Evolutionary conservation across 2,329 filamentous ascomycete genomes (phyloP).

Genomic region (Blastomyces gilchristii): DNA sequence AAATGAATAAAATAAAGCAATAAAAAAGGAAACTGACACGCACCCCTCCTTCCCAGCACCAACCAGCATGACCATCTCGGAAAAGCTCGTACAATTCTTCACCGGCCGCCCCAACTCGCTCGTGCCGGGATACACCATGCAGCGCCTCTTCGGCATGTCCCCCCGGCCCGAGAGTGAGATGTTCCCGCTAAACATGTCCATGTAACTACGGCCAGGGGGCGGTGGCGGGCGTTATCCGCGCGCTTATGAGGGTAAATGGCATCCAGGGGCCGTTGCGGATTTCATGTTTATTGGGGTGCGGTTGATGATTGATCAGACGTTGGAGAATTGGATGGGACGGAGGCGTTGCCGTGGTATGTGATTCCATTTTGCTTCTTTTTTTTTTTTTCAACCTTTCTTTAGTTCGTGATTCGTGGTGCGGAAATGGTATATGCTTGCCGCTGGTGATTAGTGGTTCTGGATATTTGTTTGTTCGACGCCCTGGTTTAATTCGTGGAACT

Average conservation of each 20-base stretch:
- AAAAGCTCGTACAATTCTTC: constrained; percentile 24
- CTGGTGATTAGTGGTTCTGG: no score
- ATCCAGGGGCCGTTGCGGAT: constrained; percentile 23
- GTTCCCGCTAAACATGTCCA: constrained; percentile 19
- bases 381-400: no score
- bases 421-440: no score
- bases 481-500: not conserved
- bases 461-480: no score
- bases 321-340: constrained; percentile 23
- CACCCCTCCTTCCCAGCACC: not conserved
- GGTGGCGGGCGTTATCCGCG: constrained; percentile 20
- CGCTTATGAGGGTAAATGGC: constrained; percentile 24
- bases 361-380: no score
- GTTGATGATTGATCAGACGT: constrained; percentile 23
- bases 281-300: constrained; percentile 24
- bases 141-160: constrained; percentile 20
- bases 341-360: constrained; percentile 23
- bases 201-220: constrained; percentile 26
- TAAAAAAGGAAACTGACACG: no score
- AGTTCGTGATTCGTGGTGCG: not conserved
- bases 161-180: constrained; percentile 18
- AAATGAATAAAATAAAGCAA: not conserved
- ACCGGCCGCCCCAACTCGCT: constrained; percentile 23
- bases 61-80: constrained; percentile 22
- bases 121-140: constrained; percentile 21